phyloP scores from a whole-genome alignment of 139 green algal species.

The Ettlia oleoabundans region DNA sequence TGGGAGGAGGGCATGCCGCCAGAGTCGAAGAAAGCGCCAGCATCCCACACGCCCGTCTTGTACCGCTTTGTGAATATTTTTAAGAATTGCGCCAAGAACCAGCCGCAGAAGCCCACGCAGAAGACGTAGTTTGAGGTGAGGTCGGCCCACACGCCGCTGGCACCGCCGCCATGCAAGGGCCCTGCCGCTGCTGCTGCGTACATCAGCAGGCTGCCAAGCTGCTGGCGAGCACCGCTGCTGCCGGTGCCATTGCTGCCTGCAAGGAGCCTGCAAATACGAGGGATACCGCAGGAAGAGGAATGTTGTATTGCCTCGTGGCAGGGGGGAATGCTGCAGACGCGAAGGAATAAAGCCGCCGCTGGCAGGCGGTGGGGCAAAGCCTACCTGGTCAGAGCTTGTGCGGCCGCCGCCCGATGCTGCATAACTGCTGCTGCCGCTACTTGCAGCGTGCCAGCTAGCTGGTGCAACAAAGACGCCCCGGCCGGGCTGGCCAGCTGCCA shows the following conservation, averaged over 20 bases:
- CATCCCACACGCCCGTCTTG: constrained; percentile 85
- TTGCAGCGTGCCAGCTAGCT: constrained; percentile 13
- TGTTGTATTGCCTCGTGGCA: too few relatives aligned
- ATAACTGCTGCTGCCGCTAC: neutral
- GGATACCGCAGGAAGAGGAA: too few relatives aligned
- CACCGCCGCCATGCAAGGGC: neutral
- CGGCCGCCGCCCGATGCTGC: neutral
- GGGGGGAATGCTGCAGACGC: too few relatives aligned
- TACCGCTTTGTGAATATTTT: constrained; percentile 93
- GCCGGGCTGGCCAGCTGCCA: neutral
- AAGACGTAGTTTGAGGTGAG: constrained; percentile 82
- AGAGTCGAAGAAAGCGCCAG: constrained; percentile 81
- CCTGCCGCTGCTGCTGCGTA: neutral
- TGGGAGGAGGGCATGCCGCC: constrained; percentile 99
- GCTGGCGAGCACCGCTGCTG: neutral
- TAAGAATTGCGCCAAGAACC: constrained; percentile 84
- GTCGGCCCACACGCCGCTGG: constrained; percentile 21
- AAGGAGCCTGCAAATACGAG: neutral
- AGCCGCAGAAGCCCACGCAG: constrained; percentile 87
- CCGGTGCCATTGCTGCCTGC: constrained; percentile 4
- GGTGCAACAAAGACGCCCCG: neutral
- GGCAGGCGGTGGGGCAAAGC: neutral
- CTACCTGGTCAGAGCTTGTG: constrained; percentile 10
- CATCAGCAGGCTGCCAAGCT: constrained; percentile 14
- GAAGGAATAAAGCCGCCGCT: neutral